Evolutionary conservation across 2,329 filamentous ascomycete species (phyloP).

Genomic region (Penicillium rolfsii): DNA sequence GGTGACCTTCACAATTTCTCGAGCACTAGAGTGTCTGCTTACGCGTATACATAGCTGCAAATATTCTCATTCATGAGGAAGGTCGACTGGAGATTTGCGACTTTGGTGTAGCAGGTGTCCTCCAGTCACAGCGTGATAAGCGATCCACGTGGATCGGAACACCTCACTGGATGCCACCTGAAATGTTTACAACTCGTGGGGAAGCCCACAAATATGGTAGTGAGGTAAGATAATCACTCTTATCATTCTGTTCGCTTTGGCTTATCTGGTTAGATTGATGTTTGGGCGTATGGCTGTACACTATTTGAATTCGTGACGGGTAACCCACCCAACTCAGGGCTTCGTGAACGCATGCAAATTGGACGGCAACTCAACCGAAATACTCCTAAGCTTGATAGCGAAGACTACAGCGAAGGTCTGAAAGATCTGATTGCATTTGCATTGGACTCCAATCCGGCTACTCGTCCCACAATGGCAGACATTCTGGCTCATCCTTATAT

Average conservation of each 20-base stretch:
- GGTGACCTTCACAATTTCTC: constrained; percentile 2
- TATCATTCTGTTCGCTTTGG: not conserved
- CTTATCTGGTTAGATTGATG: constrained; percentile 47
- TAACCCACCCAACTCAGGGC: constrained; percentile 52
- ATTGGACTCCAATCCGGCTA: constrained; percentile 48
- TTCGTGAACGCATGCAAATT: constrained; percentile 53
- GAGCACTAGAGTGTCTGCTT: constrained; percentile 3
- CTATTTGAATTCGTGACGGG: constrained; percentile 55
- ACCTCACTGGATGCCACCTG: constrained; percentile 68
- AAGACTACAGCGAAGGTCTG: constrained; percentile 49
- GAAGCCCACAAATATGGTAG: constrained; percentile 52
- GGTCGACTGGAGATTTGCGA: constrained; percentile 66
- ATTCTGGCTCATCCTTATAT: constrained; percentile 53
- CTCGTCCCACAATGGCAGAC: constrained; percentile 52
- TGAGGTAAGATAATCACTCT: constrained; percentile 42
- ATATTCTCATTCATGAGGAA: constrained; percentile 66
- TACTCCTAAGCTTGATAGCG: constrained; percentile 47
- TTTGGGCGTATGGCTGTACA: constrained; percentile 57
- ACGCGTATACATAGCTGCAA: constrained; percentile 53
- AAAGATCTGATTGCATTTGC: constrained; percentile 51
- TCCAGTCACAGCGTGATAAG: constrained; percentile 63
- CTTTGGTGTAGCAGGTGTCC: constrained; percentile 66
- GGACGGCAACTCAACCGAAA: constrained; percentile 49
- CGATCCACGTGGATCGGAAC: constrained; percentile 68
- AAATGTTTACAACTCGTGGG: constrained; percentile 53